phyloP scores from a whole-genome alignment of 352 stramenopile genomes.

The Globisporangium ultimum region DNA sequence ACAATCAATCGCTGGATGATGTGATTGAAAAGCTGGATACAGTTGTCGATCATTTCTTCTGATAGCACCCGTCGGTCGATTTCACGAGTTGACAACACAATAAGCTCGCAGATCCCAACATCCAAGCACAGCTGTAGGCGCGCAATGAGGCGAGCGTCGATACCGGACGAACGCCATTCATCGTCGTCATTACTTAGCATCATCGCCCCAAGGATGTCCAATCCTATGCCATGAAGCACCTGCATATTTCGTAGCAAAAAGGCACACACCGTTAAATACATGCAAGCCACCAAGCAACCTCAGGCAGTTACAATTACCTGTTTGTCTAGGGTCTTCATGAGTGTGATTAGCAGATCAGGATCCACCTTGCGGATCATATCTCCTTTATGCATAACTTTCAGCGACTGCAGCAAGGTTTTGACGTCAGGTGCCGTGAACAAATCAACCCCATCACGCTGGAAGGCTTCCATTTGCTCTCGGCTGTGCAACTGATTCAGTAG shows the following conservation, averaged over 20 bases:
- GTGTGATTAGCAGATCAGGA: constrained; percentile 42
- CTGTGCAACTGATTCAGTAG: constrained; percentile 35
- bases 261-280: neutral
- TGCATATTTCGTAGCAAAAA: neutral
- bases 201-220: constrained; percentile 33
- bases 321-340: constrained; percentile 53
- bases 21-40: constrained; percentile 61
- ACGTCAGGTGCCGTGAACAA: constrained; percentile 49
- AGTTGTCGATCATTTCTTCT: constrained; percentile 84
- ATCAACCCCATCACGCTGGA: constrained; percentile 29
- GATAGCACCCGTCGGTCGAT: constrained; percentile 74
- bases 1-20: constrained; percentile 54
- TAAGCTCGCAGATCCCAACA: constrained; percentile 65
- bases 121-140: constrained; percentile 48
- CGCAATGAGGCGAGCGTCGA: constrained; percentile 32
- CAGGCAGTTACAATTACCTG: constrained; percentile 29
- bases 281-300: neutral
- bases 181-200: constrained; percentile 24
- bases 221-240: constrained; percentile 20
- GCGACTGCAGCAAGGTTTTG: constrained; percentile 56
- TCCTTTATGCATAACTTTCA: constrained; percentile 72
- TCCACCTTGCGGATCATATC: constrained; percentile 55
- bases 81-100: constrained; percentile 62
- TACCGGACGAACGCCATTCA: constrained; percentile 28
- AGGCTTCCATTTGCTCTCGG: constrained; percentile 26